Evolutionary conservation across 2,329 filamentous ascomycete genomes (phyloP).

Genomic region (Alternaria viburni): DNA sequence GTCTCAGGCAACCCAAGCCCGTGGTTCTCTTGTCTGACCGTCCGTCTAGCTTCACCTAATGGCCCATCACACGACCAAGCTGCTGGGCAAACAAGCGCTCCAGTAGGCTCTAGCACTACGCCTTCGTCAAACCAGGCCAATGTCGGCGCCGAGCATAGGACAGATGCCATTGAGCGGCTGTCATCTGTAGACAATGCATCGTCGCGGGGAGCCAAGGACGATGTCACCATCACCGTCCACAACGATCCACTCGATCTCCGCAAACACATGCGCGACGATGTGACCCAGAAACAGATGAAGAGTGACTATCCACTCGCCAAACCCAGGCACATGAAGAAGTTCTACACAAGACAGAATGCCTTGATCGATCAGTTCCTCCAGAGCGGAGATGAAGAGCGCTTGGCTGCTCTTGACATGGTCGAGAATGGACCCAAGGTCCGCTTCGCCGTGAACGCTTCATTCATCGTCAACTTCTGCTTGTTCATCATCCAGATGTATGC

Average conservation of each 20-base stretch:
- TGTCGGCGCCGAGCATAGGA: slow-evolving; percentile 22
- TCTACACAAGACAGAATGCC: slow-evolving; percentile 51
- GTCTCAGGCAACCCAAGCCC: slow-evolving; percentile 26
- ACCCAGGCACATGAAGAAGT: slow-evolving; percentile 36
- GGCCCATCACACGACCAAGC: slow-evolving; percentile 34
- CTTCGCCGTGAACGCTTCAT: slow-evolving; percentile 49
- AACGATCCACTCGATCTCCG: slow-evolving; percentile 48
- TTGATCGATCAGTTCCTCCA: slow-evolving; percentile 59
- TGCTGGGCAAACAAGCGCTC: slow-evolving; percentile 36
- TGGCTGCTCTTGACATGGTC: slow-evolving; percentile 58
- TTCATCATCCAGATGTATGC: slow-evolving; percentile 67
- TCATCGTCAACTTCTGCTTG: slow-evolving; percentile 53
- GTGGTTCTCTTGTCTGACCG: slow-evolving; percentile 30
- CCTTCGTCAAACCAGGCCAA: slow-evolving; percentile 32
- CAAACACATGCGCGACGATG: slow-evolving; percentile 41
- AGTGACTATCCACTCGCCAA: slow-evolving; percentile 22
- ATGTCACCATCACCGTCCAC: slow-evolving; percentile 21
- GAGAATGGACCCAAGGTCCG: slow-evolving; percentile 54
- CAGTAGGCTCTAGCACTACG: slow-evolving; percentile 26
- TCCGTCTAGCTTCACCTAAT: slow-evolving; percentile 33
- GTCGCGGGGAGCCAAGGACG: slow-evolving; percentile 31
- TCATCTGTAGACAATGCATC: slow-evolving; percentile 26
- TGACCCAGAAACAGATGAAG: slow-evolving; percentile 56
- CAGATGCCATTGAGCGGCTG: slow-evolving; percentile 34
- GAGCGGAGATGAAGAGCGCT: slow-evolving; percentile 62